Evolutionary conservation across 192 early-diverging fungal species (phyloP).

Genomic region (Umbelopsis sp.): DNA sequence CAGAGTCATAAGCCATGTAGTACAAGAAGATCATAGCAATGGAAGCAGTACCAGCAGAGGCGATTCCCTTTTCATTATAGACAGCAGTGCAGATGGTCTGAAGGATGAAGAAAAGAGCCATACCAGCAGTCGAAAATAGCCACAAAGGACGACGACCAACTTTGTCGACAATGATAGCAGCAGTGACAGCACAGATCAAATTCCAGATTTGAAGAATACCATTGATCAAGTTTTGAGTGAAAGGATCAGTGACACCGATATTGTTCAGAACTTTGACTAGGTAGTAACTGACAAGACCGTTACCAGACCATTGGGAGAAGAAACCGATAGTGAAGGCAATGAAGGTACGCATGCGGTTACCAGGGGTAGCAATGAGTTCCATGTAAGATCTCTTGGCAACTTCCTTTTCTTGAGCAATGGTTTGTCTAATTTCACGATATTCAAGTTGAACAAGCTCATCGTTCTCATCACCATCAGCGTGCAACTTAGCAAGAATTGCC

Average conservation of each 20-base stretch:
- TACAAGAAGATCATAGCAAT: slow-evolving; percentile 22
- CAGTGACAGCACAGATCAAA: slow-evolving; percentile 15
- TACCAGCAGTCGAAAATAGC: slow-evolving; percentile 12
- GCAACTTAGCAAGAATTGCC: slow-evolving; percentile 66
- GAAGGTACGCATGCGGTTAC: slow-evolving; percentile 16
- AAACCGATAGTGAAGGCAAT: slow-evolving; percentile 17
- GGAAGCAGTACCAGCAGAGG: slow-evolving; percentile 4
- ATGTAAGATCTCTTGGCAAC: slow-evolving; percentile 10
- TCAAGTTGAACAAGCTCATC: slow-evolving; percentile 61
- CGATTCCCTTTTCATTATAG: not conserved
- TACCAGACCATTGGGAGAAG: slow-evolving; percentile 23
- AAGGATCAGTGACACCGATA: not conserved
- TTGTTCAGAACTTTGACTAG: not conserved
- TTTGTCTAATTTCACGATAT: slow-evolving; percentile 70
- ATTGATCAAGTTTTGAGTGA: slow-evolving; percentile 8
- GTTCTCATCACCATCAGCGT: slow-evolving; percentile 54
- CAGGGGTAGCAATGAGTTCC: slow-evolving; percentile 11
- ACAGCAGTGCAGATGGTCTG: slow-evolving; percentile 18
- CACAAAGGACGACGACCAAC: slow-evolving; percentile 21
- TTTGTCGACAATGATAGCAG: slow-evolving; percentile 3
- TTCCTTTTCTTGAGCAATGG: slow-evolving; percentile 14
- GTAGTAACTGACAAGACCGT: slow-evolving; percentile 14
- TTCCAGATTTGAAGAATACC: slow-evolving; percentile 22
- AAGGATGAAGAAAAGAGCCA: slow-evolving; percentile 7
- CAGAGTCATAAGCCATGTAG: slow-evolving; percentile 8